A percentile compares a stretch with the other conserved stretches of the same genome.
phyloP scores from a whole-genome alignment of 2,329 filamentous ascomycete species.

The Venturia nashicola region DNA sequence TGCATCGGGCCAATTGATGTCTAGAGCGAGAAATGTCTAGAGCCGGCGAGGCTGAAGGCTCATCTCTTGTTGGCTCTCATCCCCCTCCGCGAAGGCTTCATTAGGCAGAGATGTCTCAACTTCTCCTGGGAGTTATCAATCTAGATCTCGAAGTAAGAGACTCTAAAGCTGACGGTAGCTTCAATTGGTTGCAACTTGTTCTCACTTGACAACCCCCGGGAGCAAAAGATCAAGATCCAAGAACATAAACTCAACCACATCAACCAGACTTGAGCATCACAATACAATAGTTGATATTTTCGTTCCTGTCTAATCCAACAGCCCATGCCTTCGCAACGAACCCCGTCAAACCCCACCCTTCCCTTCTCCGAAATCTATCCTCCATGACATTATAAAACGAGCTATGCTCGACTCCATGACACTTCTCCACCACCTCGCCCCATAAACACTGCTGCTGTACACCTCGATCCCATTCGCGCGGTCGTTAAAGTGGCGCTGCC shows the following conservation, averaged over 20 bases:
- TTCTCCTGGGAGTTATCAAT: too few species aligned
- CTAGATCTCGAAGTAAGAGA: too few species aligned
- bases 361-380: background rate
- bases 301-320: slow-evolving; percentile 1
- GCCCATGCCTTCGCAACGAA: background rate
- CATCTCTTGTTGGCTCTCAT: background rate
- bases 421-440: background rate
- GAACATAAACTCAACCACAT: background rate
- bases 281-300: slow-evolving; percentile 1
- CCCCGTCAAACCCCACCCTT: background rate
- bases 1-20: background rate
- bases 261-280: background rate
- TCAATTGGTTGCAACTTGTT: background rate
- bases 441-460: background rate
- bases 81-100: too few species aligned
- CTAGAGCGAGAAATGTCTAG: too few species aligned
- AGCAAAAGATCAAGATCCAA: too few species aligned
- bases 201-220: too few species aligned
- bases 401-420: background rate
- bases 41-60: background rate
- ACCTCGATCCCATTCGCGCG: background rate
- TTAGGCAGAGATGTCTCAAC: too few species aligned
- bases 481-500: background rate
- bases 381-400: background rate
- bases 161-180: too few species aligned